Evolutionary conservation across 2,329 filamentous ascomycete species (phyloP), one percentile per base, ranked within the genome.

Genomic region (Zalaria obscura): DNA sequence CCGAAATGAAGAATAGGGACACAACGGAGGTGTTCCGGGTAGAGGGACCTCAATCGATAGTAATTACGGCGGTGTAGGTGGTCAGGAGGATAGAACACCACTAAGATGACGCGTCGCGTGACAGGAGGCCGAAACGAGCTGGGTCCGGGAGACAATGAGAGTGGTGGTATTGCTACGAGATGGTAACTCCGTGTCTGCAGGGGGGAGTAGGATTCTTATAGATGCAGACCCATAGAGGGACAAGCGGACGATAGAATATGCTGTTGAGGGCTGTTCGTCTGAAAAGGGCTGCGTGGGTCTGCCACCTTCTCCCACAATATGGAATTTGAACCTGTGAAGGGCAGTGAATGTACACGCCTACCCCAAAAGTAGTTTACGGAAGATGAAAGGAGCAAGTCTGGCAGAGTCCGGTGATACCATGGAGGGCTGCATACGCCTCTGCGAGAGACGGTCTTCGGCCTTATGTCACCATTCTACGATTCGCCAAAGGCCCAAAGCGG

Each of bases 391-490:
- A 55, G 55, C 50, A 48, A 52, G 46, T 50, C 54, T 53, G 51
- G 50, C 52, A 40, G 52, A 50, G 52, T 52, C 50, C 54, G 52
- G 55, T 59, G 54, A 51, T 50, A 56, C 55, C 49, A 53, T 53
- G 48, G 50, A 52, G 47, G 43, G 47, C 39, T 48, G 50, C 52
- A 51, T 47, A 40, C 42, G 50, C 39, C 42, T 36, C 39, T 34
- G 29, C 39, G 28, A 37, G 33, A 35, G 25, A 35, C 35, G 9
- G 31, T 11, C 36, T 38, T 38, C 34, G 25, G 39, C 31, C 36
- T 41, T 35, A 41, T 44, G 38, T 40, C 36, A 36, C 37, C 27
- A n/a, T 5, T 32, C 18, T 11, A 29, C 11, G 26, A 9, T 11
- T n/a, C 37, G 7, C 26, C 26, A 10, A 29, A n/a, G 10, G 26